Conservation (phyloP, 495 filamentous ascomycete species). For the Oidiodendron maius region DNA sequence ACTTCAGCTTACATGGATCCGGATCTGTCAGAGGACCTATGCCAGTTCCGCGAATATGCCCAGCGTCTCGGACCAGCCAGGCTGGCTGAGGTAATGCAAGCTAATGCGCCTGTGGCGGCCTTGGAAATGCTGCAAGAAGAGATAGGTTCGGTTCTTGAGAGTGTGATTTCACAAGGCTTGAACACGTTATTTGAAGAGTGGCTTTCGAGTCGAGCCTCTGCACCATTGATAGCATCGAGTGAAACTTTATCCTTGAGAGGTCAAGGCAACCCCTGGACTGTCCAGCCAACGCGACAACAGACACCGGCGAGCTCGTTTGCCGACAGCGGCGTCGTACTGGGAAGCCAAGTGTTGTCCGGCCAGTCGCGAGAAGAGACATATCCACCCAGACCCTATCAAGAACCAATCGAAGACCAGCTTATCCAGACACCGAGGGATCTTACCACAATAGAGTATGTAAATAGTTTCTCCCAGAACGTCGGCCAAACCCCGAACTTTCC, state of each 20-base stretch:
- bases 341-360: not conserved
- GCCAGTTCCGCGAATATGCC: constrained; percentile 2
- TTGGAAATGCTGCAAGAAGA: not conserved
- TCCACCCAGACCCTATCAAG: no score
- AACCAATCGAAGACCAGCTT: no score
- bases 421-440: no score
- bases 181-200: not conserved
- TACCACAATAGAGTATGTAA: no score
- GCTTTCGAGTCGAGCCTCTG: not conserved
- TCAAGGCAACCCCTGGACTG: not conserved
- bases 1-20: constrained; percentile 6
- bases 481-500: no score
- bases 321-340: not conserved
- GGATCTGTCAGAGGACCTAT: not conserved
- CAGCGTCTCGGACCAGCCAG: not conserved
- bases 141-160: not conserved
- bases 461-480: no score
- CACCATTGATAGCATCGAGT: no score
- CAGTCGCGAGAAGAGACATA: no score
- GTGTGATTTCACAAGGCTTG: not conserved
- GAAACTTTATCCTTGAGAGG: not conserved
- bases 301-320: not conserved
- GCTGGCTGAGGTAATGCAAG: not conserved
- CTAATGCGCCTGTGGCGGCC: not conserved
- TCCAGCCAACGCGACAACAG: not conserved